Conservation (phyloP, 257 asterid genomes). For the Salvia rosmarinus region DNA sequence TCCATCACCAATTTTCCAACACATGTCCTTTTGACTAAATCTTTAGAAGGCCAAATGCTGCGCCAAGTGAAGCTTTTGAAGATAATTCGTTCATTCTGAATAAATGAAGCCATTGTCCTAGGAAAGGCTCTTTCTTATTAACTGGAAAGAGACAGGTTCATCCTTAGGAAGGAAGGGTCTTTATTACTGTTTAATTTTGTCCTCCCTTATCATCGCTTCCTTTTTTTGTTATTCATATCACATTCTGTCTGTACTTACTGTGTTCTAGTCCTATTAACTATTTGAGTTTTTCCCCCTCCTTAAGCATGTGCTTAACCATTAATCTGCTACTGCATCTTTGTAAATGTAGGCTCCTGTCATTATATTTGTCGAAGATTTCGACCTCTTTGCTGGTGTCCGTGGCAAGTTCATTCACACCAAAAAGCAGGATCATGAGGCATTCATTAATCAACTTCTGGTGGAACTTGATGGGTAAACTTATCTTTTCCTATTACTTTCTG, state of each 20-base stretch:
- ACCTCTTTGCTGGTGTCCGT: slow-evolving; percentile 97
- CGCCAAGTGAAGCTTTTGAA: no score
- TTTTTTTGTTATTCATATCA: background rate
- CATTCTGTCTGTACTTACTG: slow-evolving; percentile 14
- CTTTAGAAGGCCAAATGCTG: no score
- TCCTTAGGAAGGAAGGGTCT: background rate
- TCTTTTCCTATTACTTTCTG: slow-evolving; percentile 26
- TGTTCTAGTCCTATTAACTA: slow-evolving; percentile 18
- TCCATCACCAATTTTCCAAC: no score
- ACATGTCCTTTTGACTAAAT: no score
- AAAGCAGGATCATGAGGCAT: slow-evolving; percentile 96
- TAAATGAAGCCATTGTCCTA: no score
- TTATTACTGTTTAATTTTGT: slow-evolving; percentile 1
- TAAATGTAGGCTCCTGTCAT: slow-evolving; percentile 92
- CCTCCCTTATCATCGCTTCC: background rate
- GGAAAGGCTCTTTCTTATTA: no score
- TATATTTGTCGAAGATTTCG: slow-evolving; percentile 96
- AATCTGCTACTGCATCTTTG: slow-evolving; percentile 35
- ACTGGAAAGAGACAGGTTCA: slow-evolving; percentile 4
- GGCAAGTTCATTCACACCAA: slow-evolving; percentile 87
- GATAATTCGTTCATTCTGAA: no score
- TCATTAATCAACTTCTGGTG: slow-evolving; percentile 96
- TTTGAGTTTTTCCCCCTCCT: background rate
- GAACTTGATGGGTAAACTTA: slow-evolving; percentile 91
- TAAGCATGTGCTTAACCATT: slow-evolving; percentile 29